A percentile compares a stretch with the other conserved stretches of the same genome.
phyloP scores from a whole-genome alignment of 345 rosid species.

The Populus tremula region DNA sequence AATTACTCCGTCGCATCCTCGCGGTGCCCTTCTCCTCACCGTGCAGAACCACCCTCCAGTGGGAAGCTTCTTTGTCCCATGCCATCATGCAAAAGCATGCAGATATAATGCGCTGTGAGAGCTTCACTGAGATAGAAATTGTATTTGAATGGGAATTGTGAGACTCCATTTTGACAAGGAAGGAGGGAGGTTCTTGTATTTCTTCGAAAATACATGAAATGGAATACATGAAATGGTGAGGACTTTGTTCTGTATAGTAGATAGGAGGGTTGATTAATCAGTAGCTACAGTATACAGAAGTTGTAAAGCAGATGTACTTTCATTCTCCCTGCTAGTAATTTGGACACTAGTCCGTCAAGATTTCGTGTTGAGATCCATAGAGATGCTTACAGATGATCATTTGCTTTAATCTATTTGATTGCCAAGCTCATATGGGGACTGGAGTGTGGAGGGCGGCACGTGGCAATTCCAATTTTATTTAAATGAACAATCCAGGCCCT shows the following conservation, averaged over 20 bases:
- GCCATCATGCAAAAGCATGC: background rate
- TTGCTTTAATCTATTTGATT: too few species aligned
- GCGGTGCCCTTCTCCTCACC: background rate
- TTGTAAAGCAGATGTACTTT: background rate
- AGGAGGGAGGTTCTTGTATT: background rate
- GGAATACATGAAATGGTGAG: conserved; percentile 16
- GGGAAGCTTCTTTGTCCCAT: background rate
- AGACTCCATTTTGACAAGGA: conserved; percentile 1
- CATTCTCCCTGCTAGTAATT: background rate
- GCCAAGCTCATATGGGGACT: too few species aligned
- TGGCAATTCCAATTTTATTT: too few species aligned
- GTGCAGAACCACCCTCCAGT: background rate
- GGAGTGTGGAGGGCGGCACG: too few species aligned
- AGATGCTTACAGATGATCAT: background rate
- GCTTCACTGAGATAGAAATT: background rate
- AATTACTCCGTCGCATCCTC: background rate
- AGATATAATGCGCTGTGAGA: background rate
- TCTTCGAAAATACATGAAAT: background rate
- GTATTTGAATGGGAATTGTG: background rate
- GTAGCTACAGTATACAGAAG: conserved; percentile 1
- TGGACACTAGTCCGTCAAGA: background rate
- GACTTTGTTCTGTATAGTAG: conserved; percentile 16
- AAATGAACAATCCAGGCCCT: too few species aligned
- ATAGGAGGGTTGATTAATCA: background rate
- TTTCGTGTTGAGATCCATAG: background rate